Conservation (phyloP, 192 early-diverging fungal genomes). For the Coemansia sp. region DNA sequence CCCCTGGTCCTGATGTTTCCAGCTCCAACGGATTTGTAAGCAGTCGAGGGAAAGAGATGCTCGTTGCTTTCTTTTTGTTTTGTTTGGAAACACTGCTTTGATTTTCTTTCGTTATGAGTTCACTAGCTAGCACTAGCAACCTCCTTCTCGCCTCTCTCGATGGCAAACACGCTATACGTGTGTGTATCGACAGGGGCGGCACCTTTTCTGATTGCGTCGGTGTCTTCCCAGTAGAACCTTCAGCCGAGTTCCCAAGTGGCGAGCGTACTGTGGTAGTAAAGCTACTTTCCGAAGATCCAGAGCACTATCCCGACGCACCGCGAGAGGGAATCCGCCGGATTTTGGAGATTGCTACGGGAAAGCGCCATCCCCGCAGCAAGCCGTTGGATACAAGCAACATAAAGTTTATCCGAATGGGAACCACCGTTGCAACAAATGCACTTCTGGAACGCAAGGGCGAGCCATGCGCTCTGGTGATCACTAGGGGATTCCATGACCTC, state of each 20-base stretch:
- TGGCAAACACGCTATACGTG: conserved; percentile 29
- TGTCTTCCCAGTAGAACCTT: conserved; percentile 61
- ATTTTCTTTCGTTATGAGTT: neutral
- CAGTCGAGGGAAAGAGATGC: too few relatives aligned
- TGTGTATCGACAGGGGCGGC: conserved; percentile 91
- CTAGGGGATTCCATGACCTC: conserved; percentile 88
- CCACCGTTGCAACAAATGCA: conserved; percentile 97
- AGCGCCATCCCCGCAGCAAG: conserved; percentile 63
- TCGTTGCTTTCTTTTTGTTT: too few relatives aligned
- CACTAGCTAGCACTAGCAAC: neutral
- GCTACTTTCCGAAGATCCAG: conserved; percentile 88
- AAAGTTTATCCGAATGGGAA: conserved; percentile 91
- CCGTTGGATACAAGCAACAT: conserved; percentile 74
- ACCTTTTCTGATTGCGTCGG: conserved; percentile 97
- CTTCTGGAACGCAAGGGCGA: conserved; percentile 87
- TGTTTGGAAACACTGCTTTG: neutral
- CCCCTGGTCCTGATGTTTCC: too few relatives aligned
- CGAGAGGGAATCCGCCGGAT: conserved; percentile 93
- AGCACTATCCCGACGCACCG: conserved; percentile 89
- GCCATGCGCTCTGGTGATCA: conserved; percentile 84
- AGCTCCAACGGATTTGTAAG: too few relatives aligned
- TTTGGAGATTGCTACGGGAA: conserved; percentile 76
- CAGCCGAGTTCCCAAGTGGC: conserved; percentile 32
- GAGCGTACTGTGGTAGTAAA: conserved; percentile 79
- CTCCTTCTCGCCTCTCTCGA: conserved; percentile 10